A percentile compares a stretch with the other conserved stretches of the same genome.
These are phyloP conservation scores for Neocallimastix lanati DNA, from an alignment of 192 early-diverging fungal species.

Conservation along the genomic window DNA sequence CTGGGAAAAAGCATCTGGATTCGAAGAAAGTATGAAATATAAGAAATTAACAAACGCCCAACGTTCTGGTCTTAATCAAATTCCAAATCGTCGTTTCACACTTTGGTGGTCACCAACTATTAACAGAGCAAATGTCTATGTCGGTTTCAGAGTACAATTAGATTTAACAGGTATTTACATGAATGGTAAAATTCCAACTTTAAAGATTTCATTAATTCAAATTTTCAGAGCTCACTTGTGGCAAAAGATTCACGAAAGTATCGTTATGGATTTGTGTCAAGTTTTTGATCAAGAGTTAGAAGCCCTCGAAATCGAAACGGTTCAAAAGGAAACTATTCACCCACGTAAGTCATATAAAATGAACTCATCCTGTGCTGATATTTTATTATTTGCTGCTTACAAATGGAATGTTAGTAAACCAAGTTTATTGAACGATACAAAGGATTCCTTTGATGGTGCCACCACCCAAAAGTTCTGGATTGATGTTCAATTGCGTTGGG, in stretches of 20 bases:
- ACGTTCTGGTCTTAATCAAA: slow-evolving; percentile 93
- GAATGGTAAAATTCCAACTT: slow-evolving; percentile 98
- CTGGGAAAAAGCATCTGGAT: slow-evolving; percentile 63
- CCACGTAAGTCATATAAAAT: slow-evolving; percentile 99
- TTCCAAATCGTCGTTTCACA: slow-evolving; percentile 98
- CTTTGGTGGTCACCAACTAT: slow-evolving; percentile 99
- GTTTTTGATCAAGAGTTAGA: slow-evolving; percentile 95
- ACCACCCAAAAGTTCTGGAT: slow-evolving; percentile 95
- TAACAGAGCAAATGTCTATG: slow-evolving; percentile 95
- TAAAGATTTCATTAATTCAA: slow-evolving; percentile 97
- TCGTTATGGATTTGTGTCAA: slow-evolving; percentile 68
- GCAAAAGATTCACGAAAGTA: slow-evolving; percentile 90
- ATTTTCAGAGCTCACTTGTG: slow-evolving; percentile 97
- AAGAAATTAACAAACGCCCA: slow-evolving; percentile 98
- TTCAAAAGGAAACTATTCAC: slow-evolving; percentile 98
- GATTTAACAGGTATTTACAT: slow-evolving; percentile 99
- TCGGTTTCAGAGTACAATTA: slow-evolving; percentile 98
- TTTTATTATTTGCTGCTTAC: slow-evolving; percentile 87
- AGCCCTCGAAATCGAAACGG: slow-evolving; percentile 91
- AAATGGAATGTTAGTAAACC: slow-evolving; percentile 97
- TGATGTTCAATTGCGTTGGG: slow-evolving; percentile 96
- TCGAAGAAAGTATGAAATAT: slow-evolving; percentile 32
- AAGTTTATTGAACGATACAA: slow-evolving; percentile 74
- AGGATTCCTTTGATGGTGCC: slow-evolving; percentile 90
- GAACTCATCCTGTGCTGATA: slow-evolving; percentile 85